Conservation (phyloP, 371 early-diverging fungal species). For the Apophysomyces elegans region DNA sequence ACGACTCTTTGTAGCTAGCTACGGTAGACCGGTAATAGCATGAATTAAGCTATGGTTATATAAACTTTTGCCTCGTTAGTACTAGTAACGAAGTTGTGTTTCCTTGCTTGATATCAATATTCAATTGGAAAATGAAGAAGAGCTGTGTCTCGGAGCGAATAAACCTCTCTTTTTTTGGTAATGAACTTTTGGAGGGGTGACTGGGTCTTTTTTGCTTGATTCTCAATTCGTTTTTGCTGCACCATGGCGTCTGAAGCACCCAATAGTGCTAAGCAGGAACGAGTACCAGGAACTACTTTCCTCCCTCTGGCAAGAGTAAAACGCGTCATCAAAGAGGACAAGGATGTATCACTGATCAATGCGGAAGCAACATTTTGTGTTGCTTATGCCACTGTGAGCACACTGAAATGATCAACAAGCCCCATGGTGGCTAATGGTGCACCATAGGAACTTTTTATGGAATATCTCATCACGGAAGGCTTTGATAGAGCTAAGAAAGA, state of each 20-base stretch:
- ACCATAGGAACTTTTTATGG: conserved; percentile 76
- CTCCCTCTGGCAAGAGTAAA: conserved; percentile 81
- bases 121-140: too few relatives aligned
- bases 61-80: too few relatives aligned
- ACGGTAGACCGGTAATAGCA: too few relatives aligned
- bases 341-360: conserved; percentile 70
- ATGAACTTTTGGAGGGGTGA: too few relatives aligned
- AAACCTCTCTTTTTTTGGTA: too few relatives aligned
- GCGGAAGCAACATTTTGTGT: conserved; percentile 81
- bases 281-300: conserved; percentile 58
- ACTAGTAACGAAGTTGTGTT: too few relatives aligned
- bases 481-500: conserved; percentile 67
- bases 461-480: conserved; percentile 70
- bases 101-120: too few relatives aligned
- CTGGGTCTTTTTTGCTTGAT: not conserved
- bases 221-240: not conserved
- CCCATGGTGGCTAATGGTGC: not conserved
- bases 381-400: conserved; percentile 72
- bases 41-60: too few relatives aligned
- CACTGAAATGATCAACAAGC: not conserved
- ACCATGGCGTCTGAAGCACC: conserved; percentile 7
- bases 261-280: conserved; percentile 20
- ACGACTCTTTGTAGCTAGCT: too few relatives aligned
- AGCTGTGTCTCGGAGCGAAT: too few relatives aligned
- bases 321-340: conserved; percentile 84